Conservation (phyloP, 2,329 filamentous ascomycete species). For the Botryotinia globosa region DNA sequence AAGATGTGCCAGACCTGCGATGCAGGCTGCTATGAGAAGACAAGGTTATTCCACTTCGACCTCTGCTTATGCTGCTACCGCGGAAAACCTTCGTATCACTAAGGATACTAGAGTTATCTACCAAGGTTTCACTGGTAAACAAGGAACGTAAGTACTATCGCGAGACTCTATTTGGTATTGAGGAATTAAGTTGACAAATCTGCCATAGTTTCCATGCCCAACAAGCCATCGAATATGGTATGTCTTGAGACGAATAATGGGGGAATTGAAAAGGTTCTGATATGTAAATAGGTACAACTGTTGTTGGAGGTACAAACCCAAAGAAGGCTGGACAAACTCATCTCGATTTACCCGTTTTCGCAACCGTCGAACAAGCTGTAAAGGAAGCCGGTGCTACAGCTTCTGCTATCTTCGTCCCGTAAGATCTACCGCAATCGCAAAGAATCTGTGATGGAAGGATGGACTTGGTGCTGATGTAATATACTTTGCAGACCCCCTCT, state of each 20-base stretch:
- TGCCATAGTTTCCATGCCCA: conserved; percentile 83
- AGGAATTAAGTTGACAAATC: conserved; percentile 37
- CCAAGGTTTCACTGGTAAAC: conserved; percentile 97
- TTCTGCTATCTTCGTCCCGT: conserved; percentile 96
- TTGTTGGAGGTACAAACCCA: conserved; percentile 97
- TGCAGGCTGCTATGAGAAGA: conserved; percentile 65
- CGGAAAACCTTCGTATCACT: conserved; percentile 90
- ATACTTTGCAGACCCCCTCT: conserved; percentile 68
- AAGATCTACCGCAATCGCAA: conserved; percentile 35
- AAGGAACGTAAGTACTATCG: conserved; percentile 74
- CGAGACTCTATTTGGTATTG: neutral
- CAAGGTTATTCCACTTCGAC: conserved; percentile 72
- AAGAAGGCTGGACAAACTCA: conserved; percentile 95
- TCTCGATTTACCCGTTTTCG: conserved; percentile 90
- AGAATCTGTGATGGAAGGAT: conserved; percentile 15
- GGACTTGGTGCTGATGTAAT: conserved; percentile 25
- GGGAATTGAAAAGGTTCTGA: conserved; percentile 34
- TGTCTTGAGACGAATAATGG: conserved; percentile 29
- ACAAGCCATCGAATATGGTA: conserved; percentile 98
- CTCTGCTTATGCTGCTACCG: conserved; percentile 68
- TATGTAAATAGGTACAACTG: conserved; percentile 72
- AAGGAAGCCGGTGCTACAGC: conserved; percentile 88
- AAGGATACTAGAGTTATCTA: conserved; percentile 89
- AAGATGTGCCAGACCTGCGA: conserved; percentile 66
- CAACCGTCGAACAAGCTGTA: conserved; percentile 80